Evolutionary conservation across 176 grass and related monocot species (phyloP).

Genomic region (Avena insularis): DNA sequence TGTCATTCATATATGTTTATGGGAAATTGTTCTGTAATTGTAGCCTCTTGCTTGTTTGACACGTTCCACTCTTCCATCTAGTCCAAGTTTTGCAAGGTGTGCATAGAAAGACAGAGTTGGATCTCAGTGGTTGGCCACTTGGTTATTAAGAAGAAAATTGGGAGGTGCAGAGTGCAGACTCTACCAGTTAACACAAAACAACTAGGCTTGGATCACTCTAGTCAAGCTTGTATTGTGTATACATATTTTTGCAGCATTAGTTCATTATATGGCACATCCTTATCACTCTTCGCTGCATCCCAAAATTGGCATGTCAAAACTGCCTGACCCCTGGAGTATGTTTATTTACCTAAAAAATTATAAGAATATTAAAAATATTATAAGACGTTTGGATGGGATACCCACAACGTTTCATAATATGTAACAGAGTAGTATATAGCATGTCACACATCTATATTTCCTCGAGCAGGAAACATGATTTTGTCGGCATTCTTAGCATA

Average conservation of each 20-base stretch:
- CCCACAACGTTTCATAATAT: too few species aligned
- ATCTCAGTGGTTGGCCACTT: background rate
- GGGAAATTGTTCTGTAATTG: slow-evolving; percentile 3
- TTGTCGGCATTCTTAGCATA: too few species aligned
- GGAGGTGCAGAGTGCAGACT: too few species aligned
- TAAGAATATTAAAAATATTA: too few species aligned
- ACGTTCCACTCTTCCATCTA: background rate
- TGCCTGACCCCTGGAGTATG: background rate
- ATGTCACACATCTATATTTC: too few species aligned
- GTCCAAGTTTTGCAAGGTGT: background rate
- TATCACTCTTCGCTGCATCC: background rate
- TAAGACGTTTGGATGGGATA: too few species aligned
- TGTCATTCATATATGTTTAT: background rate
- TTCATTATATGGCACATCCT: too few species aligned
- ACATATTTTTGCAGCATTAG: background rate
- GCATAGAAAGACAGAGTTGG: too few species aligned
- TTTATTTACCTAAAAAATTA: too few species aligned
- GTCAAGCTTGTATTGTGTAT: background rate
- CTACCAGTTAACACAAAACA: background rate
- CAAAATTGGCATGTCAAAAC: background rate
- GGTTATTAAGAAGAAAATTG: background rate
- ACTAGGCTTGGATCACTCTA: background rate
- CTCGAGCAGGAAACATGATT: too few species aligned
- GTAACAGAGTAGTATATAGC: too few species aligned
- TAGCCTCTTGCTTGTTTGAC: slow-evolving; percentile 24